Evolutionary conservation across 129 eudicot genomes (phyloP).

Genomic region (Deinandra increscens): DNA sequence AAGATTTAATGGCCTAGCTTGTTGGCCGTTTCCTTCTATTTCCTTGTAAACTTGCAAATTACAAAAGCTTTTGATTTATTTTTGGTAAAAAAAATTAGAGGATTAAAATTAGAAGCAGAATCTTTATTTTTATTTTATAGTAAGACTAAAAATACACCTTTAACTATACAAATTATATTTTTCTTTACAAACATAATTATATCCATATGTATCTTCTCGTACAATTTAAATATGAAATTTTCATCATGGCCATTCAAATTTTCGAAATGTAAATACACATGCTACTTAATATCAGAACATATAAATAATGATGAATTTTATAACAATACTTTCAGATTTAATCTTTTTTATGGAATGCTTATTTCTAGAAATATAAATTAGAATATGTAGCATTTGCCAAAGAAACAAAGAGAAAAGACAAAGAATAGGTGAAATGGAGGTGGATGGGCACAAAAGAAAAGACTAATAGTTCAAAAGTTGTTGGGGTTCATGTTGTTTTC

Average conservation of each 20-base stretch:
- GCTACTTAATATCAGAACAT: neutral
- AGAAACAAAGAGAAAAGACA: constrained; percentile 33
- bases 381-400: neutral
- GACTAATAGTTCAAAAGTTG: constrained; percentile 21
- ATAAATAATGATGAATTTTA: neutral
- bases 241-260: neutral
- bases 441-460: constrained; percentile 18
- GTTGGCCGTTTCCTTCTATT: too few relatives aligned
- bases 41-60: too few relatives aligned
- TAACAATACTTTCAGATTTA: neutral
- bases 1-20: too few relatives aligned
- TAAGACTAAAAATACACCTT: too few relatives aligned
- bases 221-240: neutral
- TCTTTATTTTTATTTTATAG: too few relatives aligned
- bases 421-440: constrained; percentile 40
- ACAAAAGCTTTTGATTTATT: too few relatives aligned
- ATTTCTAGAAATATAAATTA: neutral
- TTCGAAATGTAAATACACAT: neutral
- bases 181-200: too few relatives aligned
- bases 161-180: too few relatives aligned
- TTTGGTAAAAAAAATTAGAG: too few relatives aligned
- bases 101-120: too few relatives aligned
- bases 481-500: constrained; percentile 26
- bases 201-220: too few relatives aligned
- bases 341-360: neutral